phyloP scores from a whole-genome alignment of 148 eudicot species.

The Vaccinium vitisidaea region DNA sequence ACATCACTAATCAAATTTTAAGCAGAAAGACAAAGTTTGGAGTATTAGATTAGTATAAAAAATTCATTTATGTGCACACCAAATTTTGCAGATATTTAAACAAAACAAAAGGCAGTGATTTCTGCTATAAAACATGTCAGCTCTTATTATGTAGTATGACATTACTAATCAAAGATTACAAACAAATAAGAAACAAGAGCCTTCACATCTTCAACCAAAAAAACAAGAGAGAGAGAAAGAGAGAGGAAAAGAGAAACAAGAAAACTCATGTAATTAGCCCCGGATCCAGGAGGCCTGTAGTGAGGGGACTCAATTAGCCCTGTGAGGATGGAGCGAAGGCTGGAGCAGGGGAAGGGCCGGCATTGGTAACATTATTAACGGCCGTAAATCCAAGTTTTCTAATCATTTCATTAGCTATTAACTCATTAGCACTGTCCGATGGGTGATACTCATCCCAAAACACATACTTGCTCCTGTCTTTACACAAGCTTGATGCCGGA shows the following conservation, averaged over 20 bases:
- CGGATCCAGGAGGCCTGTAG: no score
- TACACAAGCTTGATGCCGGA: conserved; percentile 68
- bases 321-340: conserved; percentile 23
- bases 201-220: neutral
- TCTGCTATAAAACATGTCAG: neutral
- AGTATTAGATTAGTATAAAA: neutral
- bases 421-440: conserved; percentile 63
- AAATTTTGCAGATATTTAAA: neutral
- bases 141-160: neutral
- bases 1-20: no score
- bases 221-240: neutral
- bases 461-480: conserved; percentile 78
- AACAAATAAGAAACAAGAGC: neutral
- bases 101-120: neutral
- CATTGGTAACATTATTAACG: conserved; percentile 11
- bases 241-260: neutral
- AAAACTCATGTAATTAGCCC: neutral
- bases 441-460: conserved; percentile 98
- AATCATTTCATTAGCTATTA: conserved; percentile 62
- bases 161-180: neutral
- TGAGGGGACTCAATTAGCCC: no score
- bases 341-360: conserved; percentile 32
- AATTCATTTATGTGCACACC: neutral
- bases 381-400: conserved; percentile 50
- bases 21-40: neutral